These are phyloP conservation scores for Thozetella sp. DNA, from an alignment of 495 filamentous ascomycete species.

Conservation along the genomic window DNA sequence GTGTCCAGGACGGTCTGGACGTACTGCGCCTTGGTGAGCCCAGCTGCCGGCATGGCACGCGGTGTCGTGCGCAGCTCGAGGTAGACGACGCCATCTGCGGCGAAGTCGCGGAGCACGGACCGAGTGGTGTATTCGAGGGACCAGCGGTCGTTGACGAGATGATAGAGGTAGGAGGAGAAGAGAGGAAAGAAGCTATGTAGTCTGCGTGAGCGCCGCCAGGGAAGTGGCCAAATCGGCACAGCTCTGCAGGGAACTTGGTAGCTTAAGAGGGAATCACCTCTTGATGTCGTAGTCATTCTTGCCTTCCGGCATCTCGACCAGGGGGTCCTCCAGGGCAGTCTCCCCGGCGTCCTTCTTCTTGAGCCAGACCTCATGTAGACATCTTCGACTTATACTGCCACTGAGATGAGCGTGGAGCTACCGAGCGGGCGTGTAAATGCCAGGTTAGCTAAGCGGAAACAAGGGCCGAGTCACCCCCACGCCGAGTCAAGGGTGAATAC, in stretches of 20 bases:
- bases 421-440: neutral
- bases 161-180: slow-evolving; percentile 79
- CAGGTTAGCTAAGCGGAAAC: neutral
- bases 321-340: slow-evolving; percentile 66
- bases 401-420: slow-evolving; percentile 85
- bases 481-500: too few species aligned
- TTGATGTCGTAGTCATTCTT: slow-evolving; percentile 73
- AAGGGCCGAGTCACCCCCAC: too few species aligned
- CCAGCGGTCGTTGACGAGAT: slow-evolving; percentile 60
- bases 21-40: slow-evolving; percentile 64
- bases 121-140: slow-evolving; percentile 65
- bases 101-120: slow-evolving; percentile 72
- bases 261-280: slow-evolving; percentile 66
- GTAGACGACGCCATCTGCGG: slow-evolving; percentile 73
- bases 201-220: slow-evolving; percentile 56
- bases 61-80: slow-evolving; percentile 85
- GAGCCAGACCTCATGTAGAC: slow-evolving; percentile 76
- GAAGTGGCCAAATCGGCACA: slow-evolving; percentile 54
- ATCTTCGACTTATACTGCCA: slow-evolving; percentile 76
- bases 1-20: slow-evolving; percentile 62
- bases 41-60: slow-evolving; percentile 52
- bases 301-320: slow-evolving; percentile 65
- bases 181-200: slow-evolving; percentile 68
- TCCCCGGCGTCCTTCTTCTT: slow-evolving; percentile 50
- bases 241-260: slow-evolving; percentile 56